These are phyloP conservation scores for Jimgerdemannia flammicorona DNA, from an alignment of 192 early-diverging fungal species.

Conservation along the genomic window DNA sequence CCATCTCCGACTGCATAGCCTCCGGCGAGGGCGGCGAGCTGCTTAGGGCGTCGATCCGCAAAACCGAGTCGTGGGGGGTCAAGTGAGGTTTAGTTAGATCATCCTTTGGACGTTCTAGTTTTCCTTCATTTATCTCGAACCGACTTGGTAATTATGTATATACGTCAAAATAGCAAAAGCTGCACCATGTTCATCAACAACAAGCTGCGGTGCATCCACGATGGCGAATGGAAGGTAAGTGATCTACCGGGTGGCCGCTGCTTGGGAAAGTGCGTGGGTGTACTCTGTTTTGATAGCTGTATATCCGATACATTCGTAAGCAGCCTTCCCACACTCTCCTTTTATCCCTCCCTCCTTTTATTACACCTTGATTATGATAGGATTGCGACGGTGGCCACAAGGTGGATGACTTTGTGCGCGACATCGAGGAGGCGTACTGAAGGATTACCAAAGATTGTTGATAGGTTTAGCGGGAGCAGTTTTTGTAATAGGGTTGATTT, in stretches of 20 bases:
- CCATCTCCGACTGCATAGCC: conserved; percentile 35
- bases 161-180: conserved; percentile 22
- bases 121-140: too few relatives aligned
- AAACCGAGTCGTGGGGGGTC: conserved; percentile 41
- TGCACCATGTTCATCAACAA: conserved; percentile 60
- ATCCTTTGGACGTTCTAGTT: background rate
- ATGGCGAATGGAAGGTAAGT: conserved; percentile 47
- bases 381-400: conserved; percentile 33
- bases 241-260: too few relatives aligned
- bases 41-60: conserved; percentile 42
- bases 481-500: too few relatives aligned
- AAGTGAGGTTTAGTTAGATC: background rate
- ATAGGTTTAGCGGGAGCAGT: too few relatives aligned
- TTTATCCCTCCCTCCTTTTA: background rate
- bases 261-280: too few relatives aligned
- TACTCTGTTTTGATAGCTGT: too few relatives aligned
- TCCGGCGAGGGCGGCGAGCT: conserved; percentile 36
- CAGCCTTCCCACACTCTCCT: too few relatives aligned
- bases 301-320: too few relatives aligned
- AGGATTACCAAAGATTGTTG: too few relatives aligned
- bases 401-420: conserved; percentile 31
- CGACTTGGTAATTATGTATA: background rate
- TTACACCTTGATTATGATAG: conserved; percentile 3
- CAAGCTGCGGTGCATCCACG: conserved; percentile 56
- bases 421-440: conserved; percentile 24